These are phyloP conservation scores for Galeopsis tetrahit DNA, from an alignment of 257 asterid species.

Conservation along the genomic window DNA sequence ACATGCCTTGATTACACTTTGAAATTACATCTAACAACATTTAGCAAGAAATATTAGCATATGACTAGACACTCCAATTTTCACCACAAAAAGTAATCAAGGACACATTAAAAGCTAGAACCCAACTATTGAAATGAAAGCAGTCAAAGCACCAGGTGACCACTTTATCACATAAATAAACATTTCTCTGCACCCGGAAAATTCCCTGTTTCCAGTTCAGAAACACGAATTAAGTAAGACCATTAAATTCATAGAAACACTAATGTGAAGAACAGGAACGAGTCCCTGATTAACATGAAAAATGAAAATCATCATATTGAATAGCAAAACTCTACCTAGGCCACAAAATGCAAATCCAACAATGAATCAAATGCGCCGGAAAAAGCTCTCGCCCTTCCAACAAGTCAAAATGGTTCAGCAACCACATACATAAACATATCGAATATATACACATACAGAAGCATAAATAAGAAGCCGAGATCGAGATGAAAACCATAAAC, in stretches of 20 bases:
- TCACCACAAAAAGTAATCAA: too few species aligned
- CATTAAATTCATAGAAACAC: background rate
- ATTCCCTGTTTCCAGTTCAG: background rate
- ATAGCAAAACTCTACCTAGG: background rate
- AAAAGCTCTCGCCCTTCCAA: background rate
- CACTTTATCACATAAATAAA: background rate
- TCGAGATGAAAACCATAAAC: constrained; percentile 22
- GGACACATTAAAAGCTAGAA: background rate
- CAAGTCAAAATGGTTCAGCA: background rate
- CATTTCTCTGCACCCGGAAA: background rate
- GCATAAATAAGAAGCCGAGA: background rate
- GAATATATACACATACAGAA: background rate
- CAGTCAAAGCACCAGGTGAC: background rate
- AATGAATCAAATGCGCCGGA: background rate
- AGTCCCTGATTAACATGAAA: background rate
- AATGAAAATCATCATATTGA: background rate
- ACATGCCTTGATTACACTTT: background rate
- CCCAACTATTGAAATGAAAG: background rate
- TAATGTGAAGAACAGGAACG: background rate
- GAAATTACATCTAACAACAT: background rate
- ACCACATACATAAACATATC: background rate
- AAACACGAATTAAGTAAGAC: background rate
- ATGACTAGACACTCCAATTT: too few species aligned
- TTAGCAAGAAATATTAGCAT: background rate
- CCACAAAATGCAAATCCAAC: background rate